phyloP scores from a whole-genome alignment of 2,329 filamentous ascomycete genomes.

The Fragosphaeria purpurea region DNA sequence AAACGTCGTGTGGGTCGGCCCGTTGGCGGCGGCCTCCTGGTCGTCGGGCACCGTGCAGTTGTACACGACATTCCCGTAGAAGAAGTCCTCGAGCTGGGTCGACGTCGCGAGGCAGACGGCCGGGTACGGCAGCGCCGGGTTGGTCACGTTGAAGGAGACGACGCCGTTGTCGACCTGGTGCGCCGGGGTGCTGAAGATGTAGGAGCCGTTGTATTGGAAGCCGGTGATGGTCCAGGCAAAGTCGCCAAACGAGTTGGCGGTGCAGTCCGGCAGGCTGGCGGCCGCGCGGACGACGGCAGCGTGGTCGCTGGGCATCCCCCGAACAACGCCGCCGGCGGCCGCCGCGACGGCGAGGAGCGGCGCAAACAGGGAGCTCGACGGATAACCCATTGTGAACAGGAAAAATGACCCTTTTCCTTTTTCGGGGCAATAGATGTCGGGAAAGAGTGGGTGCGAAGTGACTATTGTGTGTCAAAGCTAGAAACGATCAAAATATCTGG shows the following conservation, averaged over 20 bases:
- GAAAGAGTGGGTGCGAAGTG: no score
- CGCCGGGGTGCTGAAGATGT: conserved; percentile 38
- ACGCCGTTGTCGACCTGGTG: conserved; percentile 40
- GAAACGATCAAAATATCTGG: no score
- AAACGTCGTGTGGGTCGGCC: conserved; percentile 27
- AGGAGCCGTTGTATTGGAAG: conserved; percentile 40
- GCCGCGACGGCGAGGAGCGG: conserved; percentile 4
- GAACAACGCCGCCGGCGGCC: not conserved
- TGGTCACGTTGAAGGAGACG: conserved; percentile 39
- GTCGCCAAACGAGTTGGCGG: conserved; percentile 20
- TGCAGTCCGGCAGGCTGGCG: conserved; percentile 19
- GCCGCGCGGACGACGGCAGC: not conserved
- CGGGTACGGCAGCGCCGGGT: conserved; percentile 30
- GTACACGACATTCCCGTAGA: conserved; percentile 37
- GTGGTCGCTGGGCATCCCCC: not conserved
- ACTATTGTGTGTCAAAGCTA: no score
- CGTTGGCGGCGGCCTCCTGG: conserved; percentile 4
- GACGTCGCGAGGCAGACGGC: conserved; percentile 31
- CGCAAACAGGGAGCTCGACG: not conserved
- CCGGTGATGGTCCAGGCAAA: conserved; percentile 32
- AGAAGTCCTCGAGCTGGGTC: conserved; percentile 36
- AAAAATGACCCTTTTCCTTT: not conserved
- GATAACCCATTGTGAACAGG: conserved; percentile 1
- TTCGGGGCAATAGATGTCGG: no score
- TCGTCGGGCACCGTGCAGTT: conserved; percentile 26